A percentile compares a stretch with the other conserved stretches of the same genome.
Evolutionary conservation across 2,329 filamentous ascomycete genomes (phyloP).

Genomic region (Xylaria sp.): DNA sequence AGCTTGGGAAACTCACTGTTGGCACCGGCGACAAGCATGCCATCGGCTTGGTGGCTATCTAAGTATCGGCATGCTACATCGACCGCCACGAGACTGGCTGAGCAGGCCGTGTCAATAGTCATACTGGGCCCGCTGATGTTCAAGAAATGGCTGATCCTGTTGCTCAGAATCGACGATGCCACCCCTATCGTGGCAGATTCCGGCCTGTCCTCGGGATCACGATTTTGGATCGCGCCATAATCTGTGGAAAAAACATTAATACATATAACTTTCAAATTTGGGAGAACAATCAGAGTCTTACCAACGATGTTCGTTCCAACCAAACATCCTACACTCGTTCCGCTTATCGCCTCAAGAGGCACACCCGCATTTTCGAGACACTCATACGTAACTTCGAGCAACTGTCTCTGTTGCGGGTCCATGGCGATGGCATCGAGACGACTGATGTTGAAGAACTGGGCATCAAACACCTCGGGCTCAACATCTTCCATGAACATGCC

Average conservation of each 20-base stretch:
- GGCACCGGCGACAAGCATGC: conserved; percentile 22
- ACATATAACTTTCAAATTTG: no score
- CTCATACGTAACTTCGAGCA: conserved; percentile 28
- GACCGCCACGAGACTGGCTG: conserved; percentile 39
- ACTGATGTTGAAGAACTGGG: conserved; percentile 37
- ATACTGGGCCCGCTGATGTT: conserved; percentile 42
- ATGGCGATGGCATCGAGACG: conserved; percentile 28
- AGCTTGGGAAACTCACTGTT: no score
- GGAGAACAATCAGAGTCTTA: no score
- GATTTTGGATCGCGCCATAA: no score
- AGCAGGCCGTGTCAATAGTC: conserved; percentile 45
- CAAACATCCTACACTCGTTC: conserved; percentile 16
- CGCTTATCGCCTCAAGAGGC: conserved; percentile 11
- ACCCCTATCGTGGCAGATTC: conserved; percentile 35
- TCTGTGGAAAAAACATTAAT: no score
- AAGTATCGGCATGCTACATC: conserved; percentile 32
- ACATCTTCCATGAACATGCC: conserved; percentile 49
- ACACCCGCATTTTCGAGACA: conserved; percentile 28
- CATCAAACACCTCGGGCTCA: conserved; percentile 45
- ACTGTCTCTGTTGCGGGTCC: conserved; percentile 29
- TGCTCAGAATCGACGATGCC: conserved; percentile 37
- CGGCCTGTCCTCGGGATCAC: conserved; percentile 28
- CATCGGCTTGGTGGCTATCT: conserved; percentile 25
- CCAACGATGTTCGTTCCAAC: conserved; percentile 17
- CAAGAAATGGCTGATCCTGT: conserved; percentile 43